Conservation (phyloP, 1,284 basidiomycete species). For the Exsudoporus floridanus region DNA sequence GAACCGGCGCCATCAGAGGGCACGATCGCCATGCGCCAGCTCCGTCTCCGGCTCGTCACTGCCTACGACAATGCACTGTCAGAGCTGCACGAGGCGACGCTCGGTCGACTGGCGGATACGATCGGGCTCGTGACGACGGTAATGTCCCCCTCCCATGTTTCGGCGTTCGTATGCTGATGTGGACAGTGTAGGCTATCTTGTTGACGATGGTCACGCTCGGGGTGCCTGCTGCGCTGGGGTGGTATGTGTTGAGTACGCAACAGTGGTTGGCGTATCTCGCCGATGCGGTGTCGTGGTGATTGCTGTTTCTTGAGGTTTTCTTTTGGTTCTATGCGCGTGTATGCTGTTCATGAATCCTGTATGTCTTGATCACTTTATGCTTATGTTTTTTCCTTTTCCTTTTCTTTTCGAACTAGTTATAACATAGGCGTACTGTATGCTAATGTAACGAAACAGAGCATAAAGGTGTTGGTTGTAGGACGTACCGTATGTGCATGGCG, state of each 20-base stretch:
- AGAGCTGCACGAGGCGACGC: conserved; percentile 25
- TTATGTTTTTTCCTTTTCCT: neutral
- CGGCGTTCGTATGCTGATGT: too few relatives aligned
- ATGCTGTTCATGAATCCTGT: conserved; percentile 6
- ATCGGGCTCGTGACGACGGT: conserved; percentile 26
- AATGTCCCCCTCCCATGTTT: neutral
- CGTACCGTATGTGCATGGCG: too few relatives aligned
- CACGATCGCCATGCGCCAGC: conserved; percentile 23
- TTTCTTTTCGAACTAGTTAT: neutral
- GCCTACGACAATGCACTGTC: conserved; percentile 16
- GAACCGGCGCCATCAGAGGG: conserved; percentile 31
- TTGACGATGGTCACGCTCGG: conserved; percentile 23
- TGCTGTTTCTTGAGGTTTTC: neutral
- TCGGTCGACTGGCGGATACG: conserved; percentile 24
- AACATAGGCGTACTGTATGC: conserved; percentile 5
- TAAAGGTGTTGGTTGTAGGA: neutral
- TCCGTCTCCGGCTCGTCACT: conserved; percentile 26
- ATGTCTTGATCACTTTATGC: conserved; percentile 3
- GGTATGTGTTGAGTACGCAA: conserved; percentile 17
- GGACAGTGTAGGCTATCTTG: conserved; percentile 8
- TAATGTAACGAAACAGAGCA: neutral
- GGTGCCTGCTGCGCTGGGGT: conserved; percentile 16
- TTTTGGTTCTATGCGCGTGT: conserved; percentile 2
- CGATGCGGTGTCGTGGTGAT: conserved; percentile 6
- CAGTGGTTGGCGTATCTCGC: conserved; percentile 18